These are phyloP conservation scores for Stromatinia cepivora DNA, from an alignment of 2,329 filamentous ascomycete genomes.

Conservation along the genomic window DNA sequence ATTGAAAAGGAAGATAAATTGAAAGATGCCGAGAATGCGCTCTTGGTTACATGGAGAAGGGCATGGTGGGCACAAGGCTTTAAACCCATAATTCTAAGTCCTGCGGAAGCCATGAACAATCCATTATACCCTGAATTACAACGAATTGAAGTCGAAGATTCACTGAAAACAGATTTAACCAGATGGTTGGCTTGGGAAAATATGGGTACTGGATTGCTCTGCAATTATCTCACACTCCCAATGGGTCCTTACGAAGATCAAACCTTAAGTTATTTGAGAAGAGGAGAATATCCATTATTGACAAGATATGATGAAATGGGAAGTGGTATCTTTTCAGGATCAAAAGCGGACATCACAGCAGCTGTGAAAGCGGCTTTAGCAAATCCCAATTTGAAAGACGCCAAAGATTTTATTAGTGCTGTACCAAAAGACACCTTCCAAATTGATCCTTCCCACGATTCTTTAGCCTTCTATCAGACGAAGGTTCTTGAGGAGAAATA, in stretches of 20 bases:
- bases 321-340: conserved; percentile 71
- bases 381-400: conserved; percentile 54
- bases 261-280: conserved; percentile 70
- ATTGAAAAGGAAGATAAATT: conserved; percentile 61
- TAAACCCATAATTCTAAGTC: conserved; percentile 75
- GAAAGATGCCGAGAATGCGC: conserved; percentile 71
- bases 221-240: conserved; percentile 77
- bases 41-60: conserved; percentile 84
- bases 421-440: conserved; percentile 61
- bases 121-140: conserved; percentile 74
- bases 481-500: conserved; percentile 66
- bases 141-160: conserved; percentile 56
- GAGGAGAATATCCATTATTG: conserved; percentile 71
- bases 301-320: conserved; percentile 73
- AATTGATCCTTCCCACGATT: conserved; percentile 62
- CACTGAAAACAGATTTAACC: conserved; percentile 69
- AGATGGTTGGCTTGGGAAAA: conserved; percentile 91
- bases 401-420: conserved; percentile 63
- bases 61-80: conserved; percentile 98
- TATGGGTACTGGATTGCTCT: conserved; percentile 81
- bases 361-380: conserved; percentile 62
- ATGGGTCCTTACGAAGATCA: conserved; percentile 76
- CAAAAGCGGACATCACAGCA: conserved; percentile 61
- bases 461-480: conserved; percentile 76
- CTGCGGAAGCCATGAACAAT: conserved; percentile 79